Evolutionary conservation across 495 filamentous ascomycete species (phyloP).

Genomic region (Aspergillus bertholletiae): DNA sequence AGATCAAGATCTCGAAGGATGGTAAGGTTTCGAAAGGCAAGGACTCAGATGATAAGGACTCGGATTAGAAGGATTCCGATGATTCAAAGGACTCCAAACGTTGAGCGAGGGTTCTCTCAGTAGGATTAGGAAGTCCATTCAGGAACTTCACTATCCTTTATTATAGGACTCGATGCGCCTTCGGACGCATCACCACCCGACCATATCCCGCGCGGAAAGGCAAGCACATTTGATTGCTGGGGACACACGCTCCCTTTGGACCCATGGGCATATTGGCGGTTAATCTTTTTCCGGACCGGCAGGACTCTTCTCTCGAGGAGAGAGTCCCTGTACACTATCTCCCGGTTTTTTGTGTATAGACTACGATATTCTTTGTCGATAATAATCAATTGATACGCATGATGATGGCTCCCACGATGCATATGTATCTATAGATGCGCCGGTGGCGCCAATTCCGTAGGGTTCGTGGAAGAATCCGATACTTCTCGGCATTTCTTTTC

Average conservation of each 20-base stretch:
- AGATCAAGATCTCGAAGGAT: background rate
- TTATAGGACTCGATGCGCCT: background rate
- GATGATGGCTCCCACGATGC: background rate
- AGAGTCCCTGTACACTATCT: conserved; percentile 7
- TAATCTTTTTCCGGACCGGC: background rate
- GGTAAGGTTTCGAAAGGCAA: background rate
- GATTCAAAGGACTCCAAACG: background rate
- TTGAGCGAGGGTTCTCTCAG: background rate
- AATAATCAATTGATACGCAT: conserved; percentile 1
- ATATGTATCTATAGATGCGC: background rate
- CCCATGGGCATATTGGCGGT: background rate
- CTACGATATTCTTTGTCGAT: conserved; percentile 7
- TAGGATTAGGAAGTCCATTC: background rate
- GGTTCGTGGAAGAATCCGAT: background rate
- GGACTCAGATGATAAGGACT: background rate
- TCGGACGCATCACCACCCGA: background rate
- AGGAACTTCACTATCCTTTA: background rate
- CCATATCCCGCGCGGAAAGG: background rate
- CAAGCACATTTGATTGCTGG: background rate
- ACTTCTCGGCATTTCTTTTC: no score
- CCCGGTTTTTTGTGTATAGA: conserved; percentile 9
- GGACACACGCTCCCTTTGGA: background rate
- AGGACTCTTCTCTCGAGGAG: background rate
- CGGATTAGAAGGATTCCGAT: background rate
- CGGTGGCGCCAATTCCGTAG: background rate